A percentile compares a stretch with the other conserved stretches of the same genome.
phyloP scores from a whole-genome alignment of 768 basidiomycete genomes.

The Tulasnella sp. region DNA sequence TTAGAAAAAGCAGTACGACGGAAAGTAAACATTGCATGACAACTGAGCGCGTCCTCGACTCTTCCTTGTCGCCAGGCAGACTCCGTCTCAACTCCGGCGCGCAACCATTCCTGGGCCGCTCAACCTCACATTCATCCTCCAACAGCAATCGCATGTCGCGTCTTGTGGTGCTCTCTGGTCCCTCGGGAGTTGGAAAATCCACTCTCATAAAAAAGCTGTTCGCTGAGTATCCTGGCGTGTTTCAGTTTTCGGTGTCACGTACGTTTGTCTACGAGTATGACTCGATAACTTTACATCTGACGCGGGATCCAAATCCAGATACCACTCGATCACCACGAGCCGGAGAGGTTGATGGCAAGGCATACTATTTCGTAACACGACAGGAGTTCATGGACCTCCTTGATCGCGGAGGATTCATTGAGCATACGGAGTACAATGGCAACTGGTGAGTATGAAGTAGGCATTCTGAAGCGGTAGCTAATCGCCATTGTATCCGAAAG shows the following conservation, averaged over 20 bases:
- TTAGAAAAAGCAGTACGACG: too few relatives aligned
- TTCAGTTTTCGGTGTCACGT: constrained; percentile 37
- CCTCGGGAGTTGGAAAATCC: constrained; percentile 38
- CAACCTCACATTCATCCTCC: not conserved
- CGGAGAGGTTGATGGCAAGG: constrained; percentile 33
- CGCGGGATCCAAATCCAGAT: constrained; percentile 22
- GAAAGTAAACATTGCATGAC: too few relatives aligned
- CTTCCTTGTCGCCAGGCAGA: too few relatives aligned
- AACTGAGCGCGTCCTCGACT: too few relatives aligned
- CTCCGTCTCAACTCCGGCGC: too few relatives aligned
- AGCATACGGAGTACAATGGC: constrained; percentile 36
- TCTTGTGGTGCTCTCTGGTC: constrained; percentile 35
- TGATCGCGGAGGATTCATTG: constrained; percentile 33
- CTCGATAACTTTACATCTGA: too few relatives aligned
- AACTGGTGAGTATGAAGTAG: constrained; percentile 24
- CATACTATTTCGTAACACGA: constrained; percentile 36
- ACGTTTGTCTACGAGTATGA: constrained; percentile 17
- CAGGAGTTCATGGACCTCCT: constrained; percentile 32
- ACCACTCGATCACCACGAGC: constrained; percentile 35
- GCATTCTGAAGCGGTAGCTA: not conserved
- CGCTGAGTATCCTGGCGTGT: constrained; percentile 30
- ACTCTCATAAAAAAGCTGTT: constrained; percentile 36
- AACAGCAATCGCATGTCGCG: constrained; percentile 14
- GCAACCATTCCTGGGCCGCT: not conserved
- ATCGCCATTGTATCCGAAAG: constrained; percentile 4